Percentiles rank a stretch among this genome's conserved stretches.
Evolutionary conservation across 352 stramenopile genomes (phyloP).

Genomic region (Phytophthora quininea): DNA sequence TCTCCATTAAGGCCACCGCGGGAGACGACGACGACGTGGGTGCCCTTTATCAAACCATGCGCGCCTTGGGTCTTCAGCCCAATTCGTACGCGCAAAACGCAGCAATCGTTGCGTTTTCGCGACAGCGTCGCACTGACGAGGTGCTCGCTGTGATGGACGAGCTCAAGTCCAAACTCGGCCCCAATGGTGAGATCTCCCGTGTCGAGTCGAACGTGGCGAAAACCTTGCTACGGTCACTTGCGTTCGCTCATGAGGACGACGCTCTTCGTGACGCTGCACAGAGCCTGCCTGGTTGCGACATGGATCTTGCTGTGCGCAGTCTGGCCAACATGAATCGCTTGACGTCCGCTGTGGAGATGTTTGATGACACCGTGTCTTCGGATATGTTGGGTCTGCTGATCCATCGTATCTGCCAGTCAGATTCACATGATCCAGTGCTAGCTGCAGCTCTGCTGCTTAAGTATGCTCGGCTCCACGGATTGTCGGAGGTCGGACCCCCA

Average conservation of each 20-base stretch:
- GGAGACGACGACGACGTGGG: conserved; percentile 81
- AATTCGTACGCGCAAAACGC: conserved; percentile 86
- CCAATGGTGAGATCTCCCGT: conserved; percentile 20
- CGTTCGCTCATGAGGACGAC: conserved; percentile 59
- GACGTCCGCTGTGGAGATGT: conserved; percentile 56
- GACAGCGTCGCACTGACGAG: conserved; percentile 49
- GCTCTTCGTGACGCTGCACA: conserved; percentile 40
- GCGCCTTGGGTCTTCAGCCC: conserved; percentile 53
- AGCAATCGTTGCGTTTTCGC: conserved; percentile 75
- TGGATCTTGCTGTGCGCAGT: conserved; percentile 44
- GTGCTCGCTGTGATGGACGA: conserved; percentile 64
- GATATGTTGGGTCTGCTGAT: conserved; percentile 46
- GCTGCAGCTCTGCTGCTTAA: conserved; percentile 62
- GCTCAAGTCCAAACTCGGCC: conserved; percentile 28
- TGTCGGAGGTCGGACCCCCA: conserved; percentile 36
- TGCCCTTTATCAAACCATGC: conserved; percentile 78
- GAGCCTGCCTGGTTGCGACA: conserved; percentile 51
- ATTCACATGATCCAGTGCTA: conserved; percentile 39
- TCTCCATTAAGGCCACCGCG: conserved; percentile 75
- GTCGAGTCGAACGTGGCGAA: conserved; percentile 53
- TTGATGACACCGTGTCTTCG: conserved; percentile 40
- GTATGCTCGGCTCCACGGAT: conserved; percentile 54
- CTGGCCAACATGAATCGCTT: conserved; percentile 43
- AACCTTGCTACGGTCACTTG: conserved; percentile 72
- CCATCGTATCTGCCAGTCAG: conserved; percentile 40